These are phyloP conservation scores for Suhomyces prunicola DNA, from an alignment of 805 yeast species.

Conservation along the genomic window DNA sequence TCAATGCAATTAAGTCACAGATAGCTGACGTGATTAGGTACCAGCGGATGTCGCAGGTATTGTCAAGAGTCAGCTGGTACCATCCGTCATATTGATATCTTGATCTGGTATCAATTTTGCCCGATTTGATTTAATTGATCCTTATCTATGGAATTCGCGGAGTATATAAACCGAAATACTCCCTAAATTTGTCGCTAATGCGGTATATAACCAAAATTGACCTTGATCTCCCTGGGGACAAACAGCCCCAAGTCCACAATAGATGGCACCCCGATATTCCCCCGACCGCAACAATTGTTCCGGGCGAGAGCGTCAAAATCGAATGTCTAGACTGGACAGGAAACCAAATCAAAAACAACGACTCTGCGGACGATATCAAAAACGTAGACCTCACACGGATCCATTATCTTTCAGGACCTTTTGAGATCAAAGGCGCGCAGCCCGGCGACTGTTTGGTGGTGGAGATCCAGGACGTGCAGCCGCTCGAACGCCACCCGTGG, in stretches of 20 bases:
- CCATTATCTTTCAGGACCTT: constrained; percentile 51
- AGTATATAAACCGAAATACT: neutral
- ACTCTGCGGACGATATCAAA: constrained; percentile 47
- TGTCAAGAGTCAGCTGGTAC: too few species aligned
- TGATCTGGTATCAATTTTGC: too few species aligned
- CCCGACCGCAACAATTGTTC: constrained; percentile 34
- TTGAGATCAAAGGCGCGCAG: constrained; percentile 42
- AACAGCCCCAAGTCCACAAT: constrained; percentile 47
- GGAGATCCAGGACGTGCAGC: constrained; percentile 51
- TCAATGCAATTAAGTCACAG: too few species aligned
- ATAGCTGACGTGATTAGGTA: too few species aligned
- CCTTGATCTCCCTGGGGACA: constrained; percentile 42
- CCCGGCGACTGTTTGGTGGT: constrained; percentile 50
- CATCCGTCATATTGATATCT: too few species aligned
- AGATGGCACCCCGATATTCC: constrained; percentile 57
- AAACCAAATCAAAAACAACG: constrained; percentile 46
- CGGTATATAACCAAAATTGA: constrained; percentile 32
- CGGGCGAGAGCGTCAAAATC: constrained; percentile 43
- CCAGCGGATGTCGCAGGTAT: too few species aligned
- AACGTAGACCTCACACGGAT: constrained; percentile 43
- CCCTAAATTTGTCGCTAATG: too few species aligned
- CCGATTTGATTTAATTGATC: too few species aligned
- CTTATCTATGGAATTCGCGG: neutral
- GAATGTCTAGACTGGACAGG: constrained; percentile 58
- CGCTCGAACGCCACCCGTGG: constrained; percentile 51